Conservation (phyloP, 1,139 yeast species). For the Sugiyamaella grinbergsii region DNA sequence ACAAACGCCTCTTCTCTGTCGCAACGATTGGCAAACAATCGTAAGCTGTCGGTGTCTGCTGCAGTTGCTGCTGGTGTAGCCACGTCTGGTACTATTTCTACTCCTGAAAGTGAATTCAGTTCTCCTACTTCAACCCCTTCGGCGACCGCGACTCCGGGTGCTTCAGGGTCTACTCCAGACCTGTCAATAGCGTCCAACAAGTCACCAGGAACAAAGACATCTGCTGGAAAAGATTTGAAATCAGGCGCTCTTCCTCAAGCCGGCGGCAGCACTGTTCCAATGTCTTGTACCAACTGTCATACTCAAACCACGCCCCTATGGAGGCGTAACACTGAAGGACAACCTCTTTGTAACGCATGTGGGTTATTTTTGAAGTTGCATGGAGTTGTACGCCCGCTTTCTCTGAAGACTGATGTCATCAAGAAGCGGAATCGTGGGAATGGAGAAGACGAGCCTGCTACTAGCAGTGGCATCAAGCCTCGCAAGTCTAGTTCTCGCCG, state of each 20-base stretch:
- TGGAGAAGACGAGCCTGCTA: conserved; percentile 22
- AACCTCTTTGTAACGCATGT: conserved; percentile 93
- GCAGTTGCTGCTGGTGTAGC: conserved; percentile 1
- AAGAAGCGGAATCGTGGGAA: conserved; percentile 61
- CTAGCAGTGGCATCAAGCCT: conserved; percentile 16
- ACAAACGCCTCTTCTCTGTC: conserved; percentile 28
- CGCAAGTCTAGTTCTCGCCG: conserved; percentile 26
- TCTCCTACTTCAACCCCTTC: conserved; percentile 23
- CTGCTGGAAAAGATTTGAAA: background rate
- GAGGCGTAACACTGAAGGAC: conserved; percentile 92
- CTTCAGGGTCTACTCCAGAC: conserved; percentile 8
- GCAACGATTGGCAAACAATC: conserved; percentile 16
- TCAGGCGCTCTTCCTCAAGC: too few relatives aligned
- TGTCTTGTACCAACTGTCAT: conserved; percentile 79
- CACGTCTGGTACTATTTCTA: conserved; percentile 6
- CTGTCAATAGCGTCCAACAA: background rate
- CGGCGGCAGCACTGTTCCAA: conserved; percentile 29
- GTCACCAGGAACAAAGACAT: conserved; percentile 2
- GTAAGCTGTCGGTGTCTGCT: conserved; percentile 14
- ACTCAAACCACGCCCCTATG: conserved; percentile 94
- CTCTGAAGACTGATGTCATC: conserved; percentile 88
- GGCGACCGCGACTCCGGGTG: conserved; percentile 18
- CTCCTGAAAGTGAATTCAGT: conserved; percentile 21
- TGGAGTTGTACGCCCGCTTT: conserved; percentile 90
- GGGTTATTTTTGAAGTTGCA: conserved; percentile 88